Conservation (phyloP, 2,329 filamentous ascomycete species). For the Penicillium griseofulvum region DNA sequence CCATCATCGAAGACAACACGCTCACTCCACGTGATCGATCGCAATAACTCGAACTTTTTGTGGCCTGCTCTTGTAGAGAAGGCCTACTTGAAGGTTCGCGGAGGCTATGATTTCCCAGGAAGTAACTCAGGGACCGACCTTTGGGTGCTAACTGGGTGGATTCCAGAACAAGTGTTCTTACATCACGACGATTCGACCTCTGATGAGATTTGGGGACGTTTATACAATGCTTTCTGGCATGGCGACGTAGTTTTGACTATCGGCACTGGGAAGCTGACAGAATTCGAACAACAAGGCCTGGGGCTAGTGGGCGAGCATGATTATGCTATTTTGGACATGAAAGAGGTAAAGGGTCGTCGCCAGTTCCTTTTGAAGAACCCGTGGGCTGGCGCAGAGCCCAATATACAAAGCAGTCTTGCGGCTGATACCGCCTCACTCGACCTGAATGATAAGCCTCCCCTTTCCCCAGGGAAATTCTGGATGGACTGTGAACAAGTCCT, state of each 20-base stretch:
- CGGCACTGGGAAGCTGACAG: constrained; percentile 79
- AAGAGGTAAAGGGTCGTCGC: constrained; percentile 60
- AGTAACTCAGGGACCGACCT: constrained; percentile 96
- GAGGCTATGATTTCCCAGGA: constrained; percentile 95
- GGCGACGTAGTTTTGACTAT: constrained; percentile 85
- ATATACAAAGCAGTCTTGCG: constrained; percentile 16
- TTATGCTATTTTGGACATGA: constrained; percentile 83
- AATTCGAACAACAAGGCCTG: constrained; percentile 72
- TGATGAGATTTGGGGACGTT: constrained; percentile 72
- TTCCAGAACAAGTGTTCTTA: constrained; percentile 90
- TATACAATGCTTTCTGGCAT: constrained; percentile 70
- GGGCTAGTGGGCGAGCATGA: constrained; percentile 89
- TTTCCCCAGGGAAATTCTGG: constrained; percentile 79
- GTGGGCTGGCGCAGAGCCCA: constrained; percentile 71
- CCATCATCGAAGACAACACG: constrained; percentile 71
- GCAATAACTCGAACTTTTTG: constrained; percentile 73
- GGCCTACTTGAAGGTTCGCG: constrained; percentile 90
- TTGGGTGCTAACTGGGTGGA: constrained; percentile 91
- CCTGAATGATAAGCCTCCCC: constrained; percentile 18
- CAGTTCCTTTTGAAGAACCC: constrained; percentile 89
- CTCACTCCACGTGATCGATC: constrained; percentile 82
- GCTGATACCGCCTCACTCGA: constrained; percentile 8
- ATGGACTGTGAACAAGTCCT: constrained; percentile 83
- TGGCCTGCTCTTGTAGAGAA: constrained; percentile 96
- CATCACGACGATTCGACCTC: constrained; percentile 80